phyloP scores from a whole-genome alignment of 441 rosid species.

The Breynia disticha region DNA sequence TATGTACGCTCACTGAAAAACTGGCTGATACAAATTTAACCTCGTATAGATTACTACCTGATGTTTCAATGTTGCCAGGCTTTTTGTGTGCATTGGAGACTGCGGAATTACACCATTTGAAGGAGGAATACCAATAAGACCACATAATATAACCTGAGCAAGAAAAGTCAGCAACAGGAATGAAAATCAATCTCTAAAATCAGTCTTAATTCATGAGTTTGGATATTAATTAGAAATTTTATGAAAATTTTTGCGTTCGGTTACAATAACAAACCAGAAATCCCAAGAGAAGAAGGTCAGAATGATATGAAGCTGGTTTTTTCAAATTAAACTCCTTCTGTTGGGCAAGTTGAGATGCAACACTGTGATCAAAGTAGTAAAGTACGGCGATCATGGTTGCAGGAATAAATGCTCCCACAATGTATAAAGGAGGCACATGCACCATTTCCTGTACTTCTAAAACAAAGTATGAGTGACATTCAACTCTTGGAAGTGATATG shows the following conservation, averaged over 20 bases:
- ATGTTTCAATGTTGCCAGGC: slow-evolving; percentile 70
- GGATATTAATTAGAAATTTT: not conserved
- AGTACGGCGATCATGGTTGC: slow-evolving; percentile 85
- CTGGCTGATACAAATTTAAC: slow-evolving; percentile 5
- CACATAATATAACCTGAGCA: slow-evolving; percentile 54
- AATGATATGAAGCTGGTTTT: slow-evolving; percentile 71
- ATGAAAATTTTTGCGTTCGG: slow-evolving; percentile 1
- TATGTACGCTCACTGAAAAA: not conserved
- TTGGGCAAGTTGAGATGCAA: slow-evolving; percentile 77
- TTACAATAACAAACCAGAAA: slow-evolving; percentile 35
- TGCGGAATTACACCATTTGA: slow-evolving; percentile 80
- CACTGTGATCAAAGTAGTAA: slow-evolving; percentile 79
- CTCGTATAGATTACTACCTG: slow-evolving; percentile 37
- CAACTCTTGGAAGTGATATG: slow-evolving; percentile 10
- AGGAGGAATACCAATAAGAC: slow-evolving; percentile 77
- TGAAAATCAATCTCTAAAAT: not conserved
- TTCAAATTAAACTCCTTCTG: slow-evolving; percentile 74
- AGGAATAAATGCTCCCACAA: slow-evolving; percentile 71
- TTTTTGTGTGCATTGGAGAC: slow-evolving; percentile 79
- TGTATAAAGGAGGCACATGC: slow-evolving; percentile 58
- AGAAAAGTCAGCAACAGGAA: slow-evolving; percentile 7
- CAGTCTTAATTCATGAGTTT: not conserved
- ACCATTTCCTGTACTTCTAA: slow-evolving; percentile 51
- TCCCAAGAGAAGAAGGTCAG: slow-evolving; percentile 68
- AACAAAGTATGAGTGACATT: slow-evolving; percentile 14